Evolutionary conservation across 2,329 filamentous ascomycete genomes (phyloP), one percentile per base, ranked within the genome.

Genomic region (Parastagonospora avenae): DNA sequence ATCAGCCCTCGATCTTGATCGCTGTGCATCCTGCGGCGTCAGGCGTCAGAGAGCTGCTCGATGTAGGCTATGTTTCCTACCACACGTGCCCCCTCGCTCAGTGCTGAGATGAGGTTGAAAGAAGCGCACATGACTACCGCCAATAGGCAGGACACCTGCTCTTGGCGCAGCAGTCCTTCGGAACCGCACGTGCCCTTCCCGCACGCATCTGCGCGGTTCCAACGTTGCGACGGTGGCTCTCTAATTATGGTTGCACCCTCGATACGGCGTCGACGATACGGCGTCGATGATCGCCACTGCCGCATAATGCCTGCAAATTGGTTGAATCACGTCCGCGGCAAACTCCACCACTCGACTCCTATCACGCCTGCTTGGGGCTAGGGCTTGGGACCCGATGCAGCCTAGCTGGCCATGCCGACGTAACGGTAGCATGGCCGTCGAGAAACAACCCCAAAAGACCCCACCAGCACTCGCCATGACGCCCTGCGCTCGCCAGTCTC

Each of bases 381-480:
- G 50, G 5, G 32, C 24, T n/a, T 12, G 45, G 33, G 14, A 30
- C 60, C 55, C 48, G 48, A 57, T 47, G 15, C 46, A 49, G 60
- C 10, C 60, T 70, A 68, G 65, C 52, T 49, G 32, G 33, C 32
- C 39, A 55, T 48, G 55, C 59, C 59, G 63, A 66, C 60, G 66
- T 68, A 68, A 68, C 65, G 61, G 66, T 69, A 69, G 62, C 61
- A 67, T 63, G 59, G 51, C 54, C 51, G 35, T 59, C 54, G 49
- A 51, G 59, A 68, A 63, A 66, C 63, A 57, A 57, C 50, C 47
- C 48, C 55, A 46, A 58, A 51, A 60, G 57, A 60, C 62, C 63
- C 66, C 59, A 59, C 62, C 56, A 60, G 56, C 58, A 55, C 58
- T 62, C 60, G 62, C 62, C 62, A 62, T 66, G 57, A 55, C 54